A percentile compares a stretch with the other conserved stretches of the same genome.
These are phyloP conservation scores for Yamadazyma diddensiae DNA, from an alignment of 1,139 yeast genomes.

Conservation along the genomic window DNA sequence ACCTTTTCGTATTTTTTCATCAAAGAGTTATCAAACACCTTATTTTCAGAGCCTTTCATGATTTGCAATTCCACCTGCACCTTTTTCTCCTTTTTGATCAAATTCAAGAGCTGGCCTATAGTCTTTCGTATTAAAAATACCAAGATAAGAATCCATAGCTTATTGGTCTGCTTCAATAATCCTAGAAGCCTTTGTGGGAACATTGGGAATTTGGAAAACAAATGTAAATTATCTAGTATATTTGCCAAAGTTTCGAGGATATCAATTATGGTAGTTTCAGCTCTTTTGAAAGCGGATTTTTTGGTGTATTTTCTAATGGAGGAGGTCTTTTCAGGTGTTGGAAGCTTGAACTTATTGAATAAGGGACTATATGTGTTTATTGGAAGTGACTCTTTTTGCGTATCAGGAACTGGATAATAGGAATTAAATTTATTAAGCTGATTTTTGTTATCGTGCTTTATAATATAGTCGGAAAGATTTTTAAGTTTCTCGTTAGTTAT, in stretches of 20 bases:
- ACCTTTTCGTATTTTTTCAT: slow-evolving; percentile 39
- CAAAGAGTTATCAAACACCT: slow-evolving; percentile 26
- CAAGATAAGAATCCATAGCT: slow-evolving; percentile 44
- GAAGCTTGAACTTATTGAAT: slow-evolving; percentile 21
- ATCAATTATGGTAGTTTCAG: slow-evolving; percentile 30
- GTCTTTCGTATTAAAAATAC: slow-evolving; percentile 44
- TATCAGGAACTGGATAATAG: slow-evolving; percentile 16
- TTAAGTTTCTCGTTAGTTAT: slow-evolving; percentile 33
- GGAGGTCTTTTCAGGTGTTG: slow-evolving; percentile 8
- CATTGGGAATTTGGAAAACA: slow-evolving; percentile 43
- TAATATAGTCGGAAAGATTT: slow-evolving; percentile 22
- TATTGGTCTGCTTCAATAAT: slow-evolving; percentile 43
- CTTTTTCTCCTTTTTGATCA: slow-evolving; percentile 37
- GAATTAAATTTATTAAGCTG: slow-evolving; percentile 7
- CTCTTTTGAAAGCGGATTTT: slow-evolving; percentile 20
- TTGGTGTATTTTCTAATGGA: slow-evolving; percentile 11
- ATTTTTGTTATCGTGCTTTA: slow-evolving; percentile 12
- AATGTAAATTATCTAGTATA: slow-evolving; percentile 42
- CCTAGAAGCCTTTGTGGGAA: slow-evolving; percentile 34
- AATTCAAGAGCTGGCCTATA: slow-evolving; percentile 41
- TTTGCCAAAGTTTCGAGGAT: slow-evolving; percentile 39
- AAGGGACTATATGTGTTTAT: slow-evolving; percentile 22
- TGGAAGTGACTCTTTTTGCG: background rate
- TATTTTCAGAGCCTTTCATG: slow-evolving; percentile 23
- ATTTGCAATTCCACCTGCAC: slow-evolving; percentile 37